Conservation (phyloP, 2,329 filamentous ascomycete species). For the Penicillium sp. region DNA sequence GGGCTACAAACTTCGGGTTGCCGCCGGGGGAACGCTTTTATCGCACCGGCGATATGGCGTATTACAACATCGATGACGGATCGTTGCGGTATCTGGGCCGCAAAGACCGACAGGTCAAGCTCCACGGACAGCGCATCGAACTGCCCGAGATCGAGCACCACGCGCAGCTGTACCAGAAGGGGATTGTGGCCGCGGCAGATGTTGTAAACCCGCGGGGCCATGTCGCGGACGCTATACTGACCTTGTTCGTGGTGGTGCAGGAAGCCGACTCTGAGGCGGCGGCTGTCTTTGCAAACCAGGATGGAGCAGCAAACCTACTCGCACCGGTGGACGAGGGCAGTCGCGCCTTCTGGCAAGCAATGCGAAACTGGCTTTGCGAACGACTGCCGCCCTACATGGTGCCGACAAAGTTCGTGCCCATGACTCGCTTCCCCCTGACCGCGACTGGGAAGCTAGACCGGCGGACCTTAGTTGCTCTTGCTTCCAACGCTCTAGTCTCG, state of each 20-base stretch:
- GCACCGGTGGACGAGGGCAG: neutral
- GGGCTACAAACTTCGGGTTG: neutral
- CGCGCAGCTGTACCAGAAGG: constrained; percentile 50
- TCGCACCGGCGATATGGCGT: constrained; percentile 39
- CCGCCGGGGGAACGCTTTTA: constrained; percentile 28
- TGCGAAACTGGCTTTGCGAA: neutral
- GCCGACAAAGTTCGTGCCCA: constrained; percentile 3
- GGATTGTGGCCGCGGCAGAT: neutral
- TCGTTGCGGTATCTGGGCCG: constrained; percentile 21
- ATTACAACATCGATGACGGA: constrained; percentile 29
- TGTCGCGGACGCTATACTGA: neutral
- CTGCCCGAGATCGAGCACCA: constrained; percentile 32
- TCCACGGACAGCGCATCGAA: constrained; percentile 37
- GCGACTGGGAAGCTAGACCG: constrained; percentile 13
- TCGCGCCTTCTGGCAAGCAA: neutral
- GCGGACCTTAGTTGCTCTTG: constrained; percentile 1
- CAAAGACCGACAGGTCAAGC: constrained; percentile 27
- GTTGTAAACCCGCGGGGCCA: neutral
- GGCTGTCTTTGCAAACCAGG: neutral
- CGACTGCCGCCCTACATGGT: constrained; percentile 12
- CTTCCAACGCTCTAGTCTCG: neutral
- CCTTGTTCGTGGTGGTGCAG: neutral
- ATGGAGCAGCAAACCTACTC: neutral
- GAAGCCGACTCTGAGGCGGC: neutral
- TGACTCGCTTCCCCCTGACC: constrained; percentile 1